Evolutionary conservation across 768 basidiomycete species (phyloP).

Genomic region (Leccinum rimulosum): DNA sequence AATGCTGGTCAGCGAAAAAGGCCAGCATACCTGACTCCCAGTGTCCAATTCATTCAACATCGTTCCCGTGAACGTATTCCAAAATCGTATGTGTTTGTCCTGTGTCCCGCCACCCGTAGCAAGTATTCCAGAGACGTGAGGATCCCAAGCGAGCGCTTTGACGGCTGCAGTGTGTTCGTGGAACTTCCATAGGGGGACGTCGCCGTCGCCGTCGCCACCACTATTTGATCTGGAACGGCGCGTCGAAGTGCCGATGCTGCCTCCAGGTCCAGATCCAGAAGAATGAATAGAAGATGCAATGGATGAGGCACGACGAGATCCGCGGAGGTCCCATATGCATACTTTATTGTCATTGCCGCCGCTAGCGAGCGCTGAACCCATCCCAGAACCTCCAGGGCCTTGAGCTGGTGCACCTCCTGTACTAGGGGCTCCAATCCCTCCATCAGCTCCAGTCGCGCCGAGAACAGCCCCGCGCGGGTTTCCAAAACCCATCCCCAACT

Average conservation of each 20-base stretch:
- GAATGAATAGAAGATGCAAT: slow-evolving; percentile 25
- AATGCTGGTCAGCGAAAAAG: background rate
- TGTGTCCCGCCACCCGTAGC: slow-evolving; percentile 98
- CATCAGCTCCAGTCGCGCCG: slow-evolving; percentile 26
- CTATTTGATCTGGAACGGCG: slow-evolving; percentile 27
- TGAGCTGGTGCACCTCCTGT: slow-evolving; percentile 26
- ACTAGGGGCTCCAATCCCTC: slow-evolving; percentile 19
- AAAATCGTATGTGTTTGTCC: slow-evolving; percentile 96
- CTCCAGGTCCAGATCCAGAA: slow-evolving; percentile 31
- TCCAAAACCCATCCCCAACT: slow-evolving; percentile 27
- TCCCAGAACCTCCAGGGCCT: slow-evolving; percentile 32
- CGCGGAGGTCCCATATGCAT: slow-evolving; percentile 91
- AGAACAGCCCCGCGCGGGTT: slow-evolving; percentile 19
- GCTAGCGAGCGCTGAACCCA: slow-evolving; percentile 69
- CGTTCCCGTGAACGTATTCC: slow-evolving; percentile 87
- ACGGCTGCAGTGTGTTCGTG: slow-evolving; percentile 97
- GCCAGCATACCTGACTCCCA: slow-evolving; percentile 75
- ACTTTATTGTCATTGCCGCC: slow-evolving; percentile 99
- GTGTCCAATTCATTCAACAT: slow-evolving; percentile 90
- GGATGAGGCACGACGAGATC: slow-evolving; percentile 42
- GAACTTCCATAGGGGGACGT: slow-evolving; percentile 87
- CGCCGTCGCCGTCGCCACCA: slow-evolving; percentile 36
- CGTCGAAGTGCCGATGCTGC: slow-evolving; percentile 21
- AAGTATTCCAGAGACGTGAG: slow-evolving; percentile 85
- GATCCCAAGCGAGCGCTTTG: slow-evolving; percentile 98